phyloP scores from a whole-genome alignment of 2,329 filamentous ascomycete genomes.

The Cladosporium sp. region DNA sequence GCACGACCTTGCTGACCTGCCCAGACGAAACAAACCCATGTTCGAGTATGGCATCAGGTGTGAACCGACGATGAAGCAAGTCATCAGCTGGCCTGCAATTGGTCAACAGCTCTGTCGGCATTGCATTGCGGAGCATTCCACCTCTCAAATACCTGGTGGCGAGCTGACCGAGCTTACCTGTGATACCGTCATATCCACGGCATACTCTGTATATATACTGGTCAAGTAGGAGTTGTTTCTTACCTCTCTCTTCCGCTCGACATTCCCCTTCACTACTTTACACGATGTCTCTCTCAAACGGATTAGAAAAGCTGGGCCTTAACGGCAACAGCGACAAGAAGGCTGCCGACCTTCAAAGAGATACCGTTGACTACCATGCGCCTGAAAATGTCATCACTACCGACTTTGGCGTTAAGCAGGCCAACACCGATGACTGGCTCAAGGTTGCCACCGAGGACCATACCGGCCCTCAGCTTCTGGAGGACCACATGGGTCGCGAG shows the following conservation, averaged over 20 bases:
- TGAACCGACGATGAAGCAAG: background rate
- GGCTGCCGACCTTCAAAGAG: constrained; percentile 55
- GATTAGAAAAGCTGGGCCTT: constrained; percentile 30
- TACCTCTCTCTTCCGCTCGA: background rate
- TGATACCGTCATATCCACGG: background rate
- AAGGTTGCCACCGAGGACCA: constrained; percentile 58
- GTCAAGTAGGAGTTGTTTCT: background rate
- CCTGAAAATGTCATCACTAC: constrained; percentile 61
- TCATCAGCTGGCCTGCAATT: constrained; percentile 9
- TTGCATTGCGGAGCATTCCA: constrained; percentile 2
- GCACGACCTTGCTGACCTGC: background rate
- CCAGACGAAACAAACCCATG: constrained; percentile 4
- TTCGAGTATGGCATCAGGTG: too few relatives aligned
- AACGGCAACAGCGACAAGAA: constrained; percentile 43
- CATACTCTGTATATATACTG: constrained; percentile 4
- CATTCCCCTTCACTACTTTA: too few relatives aligned
- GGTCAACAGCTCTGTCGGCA: background rate
- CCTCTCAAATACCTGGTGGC: background rate
- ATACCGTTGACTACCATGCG: constrained; percentile 56
- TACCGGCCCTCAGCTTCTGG: constrained; percentile 64
- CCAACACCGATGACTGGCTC: constrained; percentile 75
- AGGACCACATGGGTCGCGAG: constrained; percentile 69
- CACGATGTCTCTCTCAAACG: constrained; percentile 19
- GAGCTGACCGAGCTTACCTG: background rate
- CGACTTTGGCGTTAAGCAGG: constrained; percentile 71